phyloP scores from a whole-genome alignment of 108 stramenopile genomes.

The Cyclostephanos tholiformis region DNA sequence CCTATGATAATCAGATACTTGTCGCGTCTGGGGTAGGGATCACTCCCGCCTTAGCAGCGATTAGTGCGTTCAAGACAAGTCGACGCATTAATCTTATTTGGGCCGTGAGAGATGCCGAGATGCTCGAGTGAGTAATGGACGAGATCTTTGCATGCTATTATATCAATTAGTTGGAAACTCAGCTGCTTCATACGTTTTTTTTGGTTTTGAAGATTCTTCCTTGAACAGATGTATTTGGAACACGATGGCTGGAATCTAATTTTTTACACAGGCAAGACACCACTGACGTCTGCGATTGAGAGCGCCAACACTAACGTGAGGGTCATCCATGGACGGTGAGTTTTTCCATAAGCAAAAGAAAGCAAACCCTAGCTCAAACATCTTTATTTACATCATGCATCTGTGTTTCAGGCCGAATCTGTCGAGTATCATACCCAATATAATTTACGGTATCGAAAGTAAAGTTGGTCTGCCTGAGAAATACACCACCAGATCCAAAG shows the following conservation, averaged over 20 bases:
- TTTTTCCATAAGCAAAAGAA: background rate
- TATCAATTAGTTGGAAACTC: background rate
- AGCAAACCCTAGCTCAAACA: background rate
- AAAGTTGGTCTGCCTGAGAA: constrained; percentile 33
- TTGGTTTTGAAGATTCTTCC: constrained; percentile 34
- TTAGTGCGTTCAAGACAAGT: constrained; percentile 35
- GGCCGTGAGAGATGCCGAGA: constrained; percentile 36
- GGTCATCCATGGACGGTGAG: constrained; percentile 31
- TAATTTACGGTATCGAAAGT: constrained; percentile 49
- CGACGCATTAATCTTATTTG: constrained; percentile 53
- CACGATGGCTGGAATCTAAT: constrained; percentile 47
- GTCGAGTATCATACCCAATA: constrained; percentile 35
- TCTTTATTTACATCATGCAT: background rate
- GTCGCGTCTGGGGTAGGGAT: constrained; percentile 55
- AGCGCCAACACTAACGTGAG: constrained; percentile 40
- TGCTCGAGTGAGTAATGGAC: constrained; percentile 28
- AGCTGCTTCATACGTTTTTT: background rate
- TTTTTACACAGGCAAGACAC: constrained; percentile 57
- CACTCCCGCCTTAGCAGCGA: constrained; percentile 49
- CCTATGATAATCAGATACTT: constrained; percentile 51
- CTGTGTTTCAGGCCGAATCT: constrained; percentile 31
- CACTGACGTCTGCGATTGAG: constrained; percentile 9
- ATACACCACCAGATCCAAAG: constrained; percentile 11
- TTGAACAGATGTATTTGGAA: constrained; percentile 46
- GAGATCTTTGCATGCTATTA: background rate